These are phyloP conservation scores for Lasiosphaeriaceae sp. DNA, from an alignment of 495 filamentous ascomycete species.

Conservation along the genomic window DNA sequence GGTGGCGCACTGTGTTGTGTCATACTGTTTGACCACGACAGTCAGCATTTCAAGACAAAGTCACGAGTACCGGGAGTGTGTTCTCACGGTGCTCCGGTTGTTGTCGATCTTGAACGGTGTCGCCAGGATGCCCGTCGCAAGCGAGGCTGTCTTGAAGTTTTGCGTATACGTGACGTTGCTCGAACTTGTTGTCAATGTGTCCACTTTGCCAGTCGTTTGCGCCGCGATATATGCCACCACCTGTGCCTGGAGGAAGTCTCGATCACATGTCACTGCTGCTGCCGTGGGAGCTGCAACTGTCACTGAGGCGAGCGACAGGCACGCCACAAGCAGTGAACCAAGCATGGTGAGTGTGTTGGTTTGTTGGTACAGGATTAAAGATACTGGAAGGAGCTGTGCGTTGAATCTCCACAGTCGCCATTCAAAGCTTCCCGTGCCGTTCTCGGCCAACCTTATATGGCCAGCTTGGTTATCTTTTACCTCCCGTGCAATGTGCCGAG, in stretches of 20 bases:
- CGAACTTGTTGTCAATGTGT: slow-evolving; percentile 9
- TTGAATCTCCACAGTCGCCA: background rate
- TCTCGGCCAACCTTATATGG: background rate
- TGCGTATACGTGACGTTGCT: slow-evolving; percentile 25
- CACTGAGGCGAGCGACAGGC: background rate
- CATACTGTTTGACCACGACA: too few relatives aligned
- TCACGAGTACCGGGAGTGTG: too few relatives aligned
- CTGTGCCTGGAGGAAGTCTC: slow-evolving; percentile 18
- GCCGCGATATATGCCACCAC: slow-evolving; percentile 14
- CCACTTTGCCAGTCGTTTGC: slow-evolving; percentile 14
- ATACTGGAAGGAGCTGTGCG: background rate
- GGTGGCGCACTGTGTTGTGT: slow-evolving; percentile 44
- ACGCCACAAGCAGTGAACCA: background rate
- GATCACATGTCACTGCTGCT: slow-evolving; percentile 10
- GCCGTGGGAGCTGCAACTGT: slow-evolving; percentile 3
- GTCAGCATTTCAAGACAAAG: too few relatives aligned
- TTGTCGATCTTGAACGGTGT: slow-evolving; percentile 44
- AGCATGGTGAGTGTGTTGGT: background rate
- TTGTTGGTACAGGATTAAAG: background rate
- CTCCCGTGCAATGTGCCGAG: background rate
- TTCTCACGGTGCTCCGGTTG: slow-evolving; percentile 44
- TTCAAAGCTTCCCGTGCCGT: background rate
- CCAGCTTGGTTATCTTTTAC: background rate
- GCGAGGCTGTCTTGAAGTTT: slow-evolving; percentile 37
- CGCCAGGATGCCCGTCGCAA: slow-evolving; percentile 38